Evolutionary conservation across 495 filamentous ascomycete genomes (phyloP), one percentile per base, ranked within the genome.

Genomic region (Penicillium cosmopolitanum): DNA sequence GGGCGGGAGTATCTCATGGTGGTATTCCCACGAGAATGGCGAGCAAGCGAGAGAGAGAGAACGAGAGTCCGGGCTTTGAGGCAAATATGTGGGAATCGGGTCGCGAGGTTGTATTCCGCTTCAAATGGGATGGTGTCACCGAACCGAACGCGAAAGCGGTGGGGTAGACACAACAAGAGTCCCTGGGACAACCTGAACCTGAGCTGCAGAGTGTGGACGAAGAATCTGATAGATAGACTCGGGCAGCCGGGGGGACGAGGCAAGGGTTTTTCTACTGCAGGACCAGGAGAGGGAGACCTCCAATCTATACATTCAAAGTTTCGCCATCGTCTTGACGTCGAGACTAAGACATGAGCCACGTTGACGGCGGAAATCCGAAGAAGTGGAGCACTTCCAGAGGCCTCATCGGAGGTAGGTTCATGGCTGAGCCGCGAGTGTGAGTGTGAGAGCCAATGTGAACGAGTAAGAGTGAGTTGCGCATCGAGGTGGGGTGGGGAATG

Each of bases 251-350:
- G 53, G 63, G 59, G 55, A 58, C 42, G 59, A 70, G 65, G 67
- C 57, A 70, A 70, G 67, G 67, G 67, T 57, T 51, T 51, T 60
- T 57, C 28, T 54, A 50, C 36, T 66, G 56, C 64, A 66, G 33
- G n/a, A 44, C 19, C 64, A 66, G 33, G n/a, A 25, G 25, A 16
- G 35, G 25, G 19, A 40, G 42, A 21, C 34, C 34, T 5, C 3
- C 25, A 53, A 42, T 33, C 21, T 62, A 61, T 59, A 62, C 51
- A 57, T 52, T 53, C 51, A 25, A 19, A 62, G 51, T 57, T 46
- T 63, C 50, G 58, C 64, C 58, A 61, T 62, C 40, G 51, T 44
- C 51, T 25, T 43, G 48, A 58, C 60, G 60, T 58, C 60, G 55
- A 55, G 23, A 51, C 44, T 61, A 58, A 65, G 44, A 62, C 56